phyloP scores from a whole-genome alignment of 257 asterid genomes.

The Nicotiana sylvestris region DNA sequence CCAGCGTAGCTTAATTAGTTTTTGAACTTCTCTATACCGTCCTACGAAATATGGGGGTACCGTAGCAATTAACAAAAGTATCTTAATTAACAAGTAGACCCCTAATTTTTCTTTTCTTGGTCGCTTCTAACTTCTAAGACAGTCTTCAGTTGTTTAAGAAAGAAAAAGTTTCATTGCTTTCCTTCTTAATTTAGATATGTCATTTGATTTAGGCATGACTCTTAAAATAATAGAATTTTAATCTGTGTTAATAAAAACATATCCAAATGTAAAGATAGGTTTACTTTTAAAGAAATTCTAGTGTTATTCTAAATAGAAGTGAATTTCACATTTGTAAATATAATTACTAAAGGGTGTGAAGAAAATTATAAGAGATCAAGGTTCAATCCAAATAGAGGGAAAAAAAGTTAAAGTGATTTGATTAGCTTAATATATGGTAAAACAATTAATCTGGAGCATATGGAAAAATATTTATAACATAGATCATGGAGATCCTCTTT shows the following conservation, averaged over 20 bases:
- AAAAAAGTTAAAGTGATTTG: not conserved
- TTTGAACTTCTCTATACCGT: not conserved
- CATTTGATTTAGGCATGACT: not conserved
- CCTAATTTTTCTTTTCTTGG: not conserved
- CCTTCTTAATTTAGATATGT: not conserved
- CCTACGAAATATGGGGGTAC: not conserved
- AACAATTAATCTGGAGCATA: not conserved
- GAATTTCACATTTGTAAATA: not conserved
- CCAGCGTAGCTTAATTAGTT: conserved; percentile 17
- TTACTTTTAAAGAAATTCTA: not conserved
- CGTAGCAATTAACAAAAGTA: not conserved
- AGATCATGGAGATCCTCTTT: too few relatives aligned
- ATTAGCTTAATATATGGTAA: not conserved
- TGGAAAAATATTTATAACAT: not conserved
- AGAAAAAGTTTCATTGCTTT: not conserved
- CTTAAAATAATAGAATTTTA: not conserved
- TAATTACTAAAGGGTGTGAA: not conserved
- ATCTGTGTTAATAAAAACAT: not conserved
- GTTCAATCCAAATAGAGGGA: not conserved
- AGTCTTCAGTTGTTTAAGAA: not conserved
- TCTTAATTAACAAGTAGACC: not conserved
- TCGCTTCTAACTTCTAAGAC: not conserved
- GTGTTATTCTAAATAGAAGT: not conserved
- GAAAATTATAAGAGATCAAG: too few relatives aligned
- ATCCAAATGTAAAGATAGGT: not conserved